Evolutionary conservation across 1,139 yeast species (phyloP).

Genomic region (Pneumocystis wakefieldiae): DNA sequence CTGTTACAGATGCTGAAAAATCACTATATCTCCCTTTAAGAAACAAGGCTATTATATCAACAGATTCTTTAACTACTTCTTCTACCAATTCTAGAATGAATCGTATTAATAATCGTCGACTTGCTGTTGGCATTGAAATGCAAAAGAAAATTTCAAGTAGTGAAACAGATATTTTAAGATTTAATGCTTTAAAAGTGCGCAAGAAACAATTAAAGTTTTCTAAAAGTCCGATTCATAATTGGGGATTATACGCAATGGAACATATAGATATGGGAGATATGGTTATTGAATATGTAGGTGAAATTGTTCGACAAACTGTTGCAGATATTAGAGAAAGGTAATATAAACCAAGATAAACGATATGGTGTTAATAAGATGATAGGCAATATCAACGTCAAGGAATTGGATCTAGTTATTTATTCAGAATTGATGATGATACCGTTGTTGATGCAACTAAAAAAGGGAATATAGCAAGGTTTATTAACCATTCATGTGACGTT

Average conservation of each 20-base stretch:
- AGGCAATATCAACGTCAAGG: conserved; percentile 73
- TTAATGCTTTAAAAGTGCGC: conserved; percentile 63
- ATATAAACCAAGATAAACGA: neutral
- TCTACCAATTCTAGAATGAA: conserved; percentile 54
- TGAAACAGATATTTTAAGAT: conserved; percentile 50
- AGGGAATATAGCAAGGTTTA: conserved; percentile 92
- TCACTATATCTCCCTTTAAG: conserved; percentile 68
- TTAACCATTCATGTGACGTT: conserved; percentile 60
- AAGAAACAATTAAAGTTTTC: conserved; percentile 93
- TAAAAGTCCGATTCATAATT: conserved; percentile 88
- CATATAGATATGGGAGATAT: conserved; percentile 89
- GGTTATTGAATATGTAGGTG: conserved; percentile 99
- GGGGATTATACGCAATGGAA: conserved; percentile 94
- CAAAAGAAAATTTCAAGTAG: conserved; percentile 63
- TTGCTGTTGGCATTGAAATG: conserved; percentile 80
- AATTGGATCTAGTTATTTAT: conserved; percentile 84
- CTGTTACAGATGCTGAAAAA: conserved; percentile 60
- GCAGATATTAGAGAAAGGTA: conserved; percentile 73
- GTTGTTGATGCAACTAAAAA: conserved; percentile 95
- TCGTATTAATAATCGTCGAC: conserved; percentile 75
- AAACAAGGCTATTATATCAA: conserved; percentile 35
- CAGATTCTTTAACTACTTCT: conserved; percentile 26
- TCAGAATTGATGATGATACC: conserved; percentile 83
- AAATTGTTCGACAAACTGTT: conserved; percentile 80
- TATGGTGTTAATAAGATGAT: neutral